Evolutionary conservation across 1,139 yeast species (phyloP).

Genomic region (Nadsonia commutata): DNA sequence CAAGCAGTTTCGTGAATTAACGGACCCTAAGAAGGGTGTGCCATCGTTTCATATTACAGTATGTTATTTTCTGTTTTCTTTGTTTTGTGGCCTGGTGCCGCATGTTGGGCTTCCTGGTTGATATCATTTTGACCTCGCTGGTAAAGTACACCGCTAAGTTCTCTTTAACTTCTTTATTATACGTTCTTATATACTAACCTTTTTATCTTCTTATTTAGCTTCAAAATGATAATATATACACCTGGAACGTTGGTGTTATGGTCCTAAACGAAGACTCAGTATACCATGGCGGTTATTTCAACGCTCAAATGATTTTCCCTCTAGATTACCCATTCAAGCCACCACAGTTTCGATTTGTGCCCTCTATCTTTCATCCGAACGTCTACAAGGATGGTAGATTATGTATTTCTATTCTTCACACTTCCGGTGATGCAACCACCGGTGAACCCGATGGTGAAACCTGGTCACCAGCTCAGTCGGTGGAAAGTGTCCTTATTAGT

Average conservation of each 20-base stretch:
- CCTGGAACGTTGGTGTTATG: slow-evolving; percentile 91
- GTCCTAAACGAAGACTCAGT: slow-evolving; percentile 79
- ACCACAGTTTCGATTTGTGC: slow-evolving; percentile 85
- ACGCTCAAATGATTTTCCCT: slow-evolving; percentile 87
- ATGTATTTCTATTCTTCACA: slow-evolving; percentile 85
- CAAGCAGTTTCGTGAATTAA: slow-evolving; percentile 87
- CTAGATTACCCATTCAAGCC: slow-evolving; percentile 83
- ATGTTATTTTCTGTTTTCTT: slow-evolving; percentile 8
- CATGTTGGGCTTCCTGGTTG: not conserved
- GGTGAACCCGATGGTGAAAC: slow-evolving; percentile 78
- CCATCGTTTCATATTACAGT: slow-evolving; percentile 75
- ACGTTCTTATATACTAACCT: slow-evolving; percentile 8
- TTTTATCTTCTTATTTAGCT: slow-evolving; percentile 23
- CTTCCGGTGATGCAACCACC: slow-evolving; percentile 74
- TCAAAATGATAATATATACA: slow-evolving; percentile 80
- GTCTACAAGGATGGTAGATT: slow-evolving; percentile 86
- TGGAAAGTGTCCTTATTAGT: slow-evolving; percentile 77
- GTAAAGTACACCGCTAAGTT: too few relatives aligned
- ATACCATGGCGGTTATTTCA: slow-evolving; percentile 92
- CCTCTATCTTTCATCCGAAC: slow-evolving; percentile 89
- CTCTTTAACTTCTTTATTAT: too few relatives aligned
- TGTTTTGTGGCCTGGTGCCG: not conserved
- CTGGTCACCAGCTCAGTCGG: slow-evolving; percentile 96
- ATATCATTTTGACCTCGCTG: too few relatives aligned
- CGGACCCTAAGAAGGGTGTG: slow-evolving; percentile 83